Evolutionary conservation across 2,329 filamentous ascomycete genomes (phyloP).

Genomic region (Fusarium verrucosum): DNA sequence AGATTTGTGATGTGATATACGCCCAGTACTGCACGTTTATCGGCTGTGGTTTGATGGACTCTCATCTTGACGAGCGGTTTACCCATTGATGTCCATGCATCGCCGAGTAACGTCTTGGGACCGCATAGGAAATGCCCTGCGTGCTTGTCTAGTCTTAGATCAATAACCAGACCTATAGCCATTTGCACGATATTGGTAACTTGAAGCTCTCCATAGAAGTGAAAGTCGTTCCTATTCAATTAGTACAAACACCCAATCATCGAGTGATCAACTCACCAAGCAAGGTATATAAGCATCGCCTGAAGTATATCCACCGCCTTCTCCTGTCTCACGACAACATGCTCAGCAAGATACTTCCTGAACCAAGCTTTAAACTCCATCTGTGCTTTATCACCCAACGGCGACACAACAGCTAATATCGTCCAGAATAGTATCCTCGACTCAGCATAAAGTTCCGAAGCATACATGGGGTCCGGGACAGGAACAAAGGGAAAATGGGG

Average conservation of each 20-base stretch:
- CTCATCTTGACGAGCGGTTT: constrained; percentile 27
- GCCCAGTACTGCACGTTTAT: constrained; percentile 54
- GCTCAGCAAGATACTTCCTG: constrained; percentile 49
- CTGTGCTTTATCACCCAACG: constrained; percentile 47
- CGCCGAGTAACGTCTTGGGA: constrained; percentile 46
- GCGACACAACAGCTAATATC: constrained; percentile 48
- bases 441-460: constrained; percentile 47
- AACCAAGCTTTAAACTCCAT: constrained; percentile 50
- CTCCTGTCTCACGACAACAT: constrained; percentile 51
- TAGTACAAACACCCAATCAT: neutral
- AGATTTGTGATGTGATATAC: constrained; percentile 52
- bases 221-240: constrained; percentile 50
- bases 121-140: constrained; percentile 36
- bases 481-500: constrained; percentile 54
- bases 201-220: constrained; percentile 51
- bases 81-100: constrained; percentile 44
- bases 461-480: constrained; percentile 34
- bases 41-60: constrained; percentile 45
- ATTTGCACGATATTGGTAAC: constrained; percentile 53
- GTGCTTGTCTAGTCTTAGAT: constrained; percentile 50
- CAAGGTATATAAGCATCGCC: constrained; percentile 50
- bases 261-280: constrained; percentile 45
- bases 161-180: constrained; percentile 50
- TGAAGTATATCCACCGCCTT: constrained; percentile 51
- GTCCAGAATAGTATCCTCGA: constrained; percentile 52